Evolutionary conservation across 768 basidiomycete genomes (phyloP).

Genomic region (Pulveroboletus sp.): DNA sequence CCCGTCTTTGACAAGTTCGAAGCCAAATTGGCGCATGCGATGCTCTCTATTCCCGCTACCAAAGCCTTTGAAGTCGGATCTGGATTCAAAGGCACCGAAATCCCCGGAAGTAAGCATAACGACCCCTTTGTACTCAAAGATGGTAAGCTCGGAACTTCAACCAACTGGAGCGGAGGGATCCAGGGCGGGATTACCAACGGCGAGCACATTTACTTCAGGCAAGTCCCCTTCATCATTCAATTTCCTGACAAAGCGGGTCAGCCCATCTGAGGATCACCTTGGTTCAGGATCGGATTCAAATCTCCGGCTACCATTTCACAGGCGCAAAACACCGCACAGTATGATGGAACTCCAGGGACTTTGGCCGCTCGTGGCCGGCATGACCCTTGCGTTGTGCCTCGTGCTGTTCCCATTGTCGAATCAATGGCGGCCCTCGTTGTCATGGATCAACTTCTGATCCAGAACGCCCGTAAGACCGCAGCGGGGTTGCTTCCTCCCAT

Average conservation of each 20-base stretch:
- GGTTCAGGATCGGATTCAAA: slow-evolving; percentile 89
- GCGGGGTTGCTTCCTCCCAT: slow-evolving; percentile 77
- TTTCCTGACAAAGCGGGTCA: not conserved
- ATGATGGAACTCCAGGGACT: slow-evolving; percentile 85
- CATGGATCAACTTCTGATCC: slow-evolving; percentile 90
- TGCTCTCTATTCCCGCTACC: slow-evolving; percentile 98
- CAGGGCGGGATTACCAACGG: slow-evolving; percentile 99
- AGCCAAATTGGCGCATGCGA: slow-evolving; percentile 92
- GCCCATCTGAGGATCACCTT: slow-evolving; percentile 11
- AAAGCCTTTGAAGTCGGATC: slow-evolving; percentile 98
- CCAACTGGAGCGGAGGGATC: slow-evolving; percentile 96
- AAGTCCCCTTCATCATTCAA: slow-evolving; percentile 22
- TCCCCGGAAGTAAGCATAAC: slow-evolving; percentile 92
- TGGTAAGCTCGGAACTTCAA: slow-evolving; percentile 76
- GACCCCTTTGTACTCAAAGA: slow-evolving; percentile 75
- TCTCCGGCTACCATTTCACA: slow-evolving; percentile 97
- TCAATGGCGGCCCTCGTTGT: slow-evolving; percentile 95
- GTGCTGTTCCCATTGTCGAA: slow-evolving; percentile 97
- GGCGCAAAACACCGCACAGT: slow-evolving; percentile 85
- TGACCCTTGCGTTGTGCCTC: slow-evolving; percentile 96
- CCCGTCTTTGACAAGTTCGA: slow-evolving; percentile 99
- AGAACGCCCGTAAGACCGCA: slow-evolving; percentile 78
- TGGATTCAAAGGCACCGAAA: slow-evolving; percentile 92
- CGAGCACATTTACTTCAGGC: slow-evolving; percentile 97
- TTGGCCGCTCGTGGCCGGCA: slow-evolving; percentile 92